A percentile compares a stretch with the other conserved stretches of the same genome.
Conservation (phyloP, 805 yeast species). For the Pichia occidentalis region DNA sequence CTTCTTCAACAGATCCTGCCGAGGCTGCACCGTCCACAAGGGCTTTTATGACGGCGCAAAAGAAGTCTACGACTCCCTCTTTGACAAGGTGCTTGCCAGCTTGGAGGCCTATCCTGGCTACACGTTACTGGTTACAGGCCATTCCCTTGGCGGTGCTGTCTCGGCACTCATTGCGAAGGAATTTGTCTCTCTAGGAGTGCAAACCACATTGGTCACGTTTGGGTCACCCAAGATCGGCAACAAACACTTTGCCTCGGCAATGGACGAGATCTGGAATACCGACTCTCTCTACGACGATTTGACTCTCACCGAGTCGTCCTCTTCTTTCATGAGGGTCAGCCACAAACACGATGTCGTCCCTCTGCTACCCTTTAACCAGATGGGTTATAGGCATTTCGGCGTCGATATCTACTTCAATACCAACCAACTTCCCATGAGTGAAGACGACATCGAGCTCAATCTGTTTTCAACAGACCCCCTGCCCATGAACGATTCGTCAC, state of each 20-base stretch:
- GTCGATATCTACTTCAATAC: conserved; percentile 41
- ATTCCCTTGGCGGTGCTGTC: conserved; percentile 63
- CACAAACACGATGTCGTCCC: conserved; percentile 59
- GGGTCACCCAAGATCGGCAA: conserved; percentile 68
- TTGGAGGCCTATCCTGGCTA: conserved; percentile 39
- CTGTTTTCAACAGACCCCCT: no score
- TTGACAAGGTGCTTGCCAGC: conserved; percentile 31
- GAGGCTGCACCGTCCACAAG: conserved; percentile 51
- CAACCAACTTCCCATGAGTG: conserved; percentile 27
- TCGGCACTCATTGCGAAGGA: conserved; percentile 61
- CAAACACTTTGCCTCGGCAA: conserved; percentile 40
- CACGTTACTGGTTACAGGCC: conserved; percentile 54
- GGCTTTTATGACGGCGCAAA: conserved; percentile 52
- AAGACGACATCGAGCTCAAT: background rate
- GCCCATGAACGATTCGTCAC: no score
- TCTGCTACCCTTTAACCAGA: conserved; percentile 45
- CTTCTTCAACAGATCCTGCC: conserved; percentile 33
- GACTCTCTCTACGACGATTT: background rate
- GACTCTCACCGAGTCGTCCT: conserved; percentile 4
- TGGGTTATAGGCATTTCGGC: conserved; percentile 40
- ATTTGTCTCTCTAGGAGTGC: conserved; percentile 43
- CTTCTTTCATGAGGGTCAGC: conserved; percentile 47
- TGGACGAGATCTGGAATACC: conserved; percentile 44
- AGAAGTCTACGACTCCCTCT: conserved; percentile 34
- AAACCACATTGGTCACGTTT: conserved; percentile 50